phyloP scores from a whole-genome alignment of 495 filamentous ascomycete genomes.

The Aspergillus cavernicola region DNA sequence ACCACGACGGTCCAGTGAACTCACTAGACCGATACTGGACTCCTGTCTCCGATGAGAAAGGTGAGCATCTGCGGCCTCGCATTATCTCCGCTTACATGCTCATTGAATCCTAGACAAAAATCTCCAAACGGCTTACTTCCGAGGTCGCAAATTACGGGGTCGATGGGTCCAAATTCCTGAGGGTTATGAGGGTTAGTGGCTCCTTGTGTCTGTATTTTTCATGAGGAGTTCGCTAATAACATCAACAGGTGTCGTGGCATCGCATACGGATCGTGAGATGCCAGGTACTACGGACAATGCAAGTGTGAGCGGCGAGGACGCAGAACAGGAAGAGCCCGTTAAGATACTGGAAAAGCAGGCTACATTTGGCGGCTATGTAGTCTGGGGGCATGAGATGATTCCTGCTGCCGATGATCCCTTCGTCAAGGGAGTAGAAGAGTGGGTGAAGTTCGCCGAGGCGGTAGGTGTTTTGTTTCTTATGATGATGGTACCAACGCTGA shows the following conservation, averaged over 20 bases:
- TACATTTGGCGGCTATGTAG: slow-evolving; percentile 70
- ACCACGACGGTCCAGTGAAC: slow-evolving; percentile 70
- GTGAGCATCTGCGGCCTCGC: slow-evolving; percentile 21
- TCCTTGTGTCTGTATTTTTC: not conserved
- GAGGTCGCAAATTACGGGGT: slow-evolving; percentile 77
- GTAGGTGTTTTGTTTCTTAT: slow-evolving; percentile 31
- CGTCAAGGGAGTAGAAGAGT: slow-evolving; percentile 72
- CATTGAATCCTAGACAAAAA: slow-evolving; percentile 10
- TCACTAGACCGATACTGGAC: slow-evolving; percentile 70
- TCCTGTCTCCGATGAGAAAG: slow-evolving; percentile 44
- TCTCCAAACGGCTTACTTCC: slow-evolving; percentile 63
- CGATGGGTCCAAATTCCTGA: slow-evolving; percentile 63
- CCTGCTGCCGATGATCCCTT: slow-evolving; percentile 69
- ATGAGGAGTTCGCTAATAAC: not conserved
- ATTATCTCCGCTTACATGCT: not conserved
- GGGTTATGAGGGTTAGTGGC: slow-evolving; percentile 63
- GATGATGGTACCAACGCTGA: not conserved
- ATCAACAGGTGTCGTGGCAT: slow-evolving; percentile 37
- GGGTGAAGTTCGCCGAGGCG: slow-evolving; percentile 71
- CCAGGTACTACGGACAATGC: slow-evolving; percentile 20
- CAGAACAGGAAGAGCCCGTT: slow-evolving; percentile 43
- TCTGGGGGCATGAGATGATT: slow-evolving; percentile 79
- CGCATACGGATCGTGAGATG: slow-evolving; percentile 33
- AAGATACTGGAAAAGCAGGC: slow-evolving; percentile 60
- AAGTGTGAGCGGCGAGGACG: slow-evolving; percentile 36